These are phyloP conservation scores for Syzygium aqueum DNA, from an alignment of 345 rosid genomes.

Conservation along the genomic window DNA sequence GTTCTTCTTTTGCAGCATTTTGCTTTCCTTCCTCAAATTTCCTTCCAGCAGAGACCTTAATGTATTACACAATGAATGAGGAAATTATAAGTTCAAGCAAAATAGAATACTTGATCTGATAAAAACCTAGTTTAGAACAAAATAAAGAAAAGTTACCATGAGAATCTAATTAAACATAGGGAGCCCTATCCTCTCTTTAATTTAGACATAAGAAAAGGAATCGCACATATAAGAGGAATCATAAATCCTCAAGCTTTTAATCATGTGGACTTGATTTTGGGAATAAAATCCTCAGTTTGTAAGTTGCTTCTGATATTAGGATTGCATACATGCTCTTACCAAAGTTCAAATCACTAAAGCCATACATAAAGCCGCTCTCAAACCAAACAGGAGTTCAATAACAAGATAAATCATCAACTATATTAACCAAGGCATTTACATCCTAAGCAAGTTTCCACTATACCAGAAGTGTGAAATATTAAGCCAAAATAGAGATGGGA, in stretches of 20 bases:
- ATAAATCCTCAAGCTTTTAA: neutral
- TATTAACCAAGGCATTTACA: neutral
- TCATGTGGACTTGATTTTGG: neutral
- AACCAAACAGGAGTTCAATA: neutral
- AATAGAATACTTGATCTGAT: neutral
- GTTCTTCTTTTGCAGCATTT: slow-evolving; percentile 40
- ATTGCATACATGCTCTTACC: neutral
- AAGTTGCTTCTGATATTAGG: neutral
- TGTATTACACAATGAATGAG: neutral
- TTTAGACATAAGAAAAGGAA: neutral
- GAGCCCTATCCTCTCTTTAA: neutral
- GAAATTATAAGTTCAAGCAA: neutral
- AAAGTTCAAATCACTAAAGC: neutral
- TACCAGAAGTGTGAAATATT: neutral
- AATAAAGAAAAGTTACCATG: neutral
- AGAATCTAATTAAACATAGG: neutral
- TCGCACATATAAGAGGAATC: neutral
- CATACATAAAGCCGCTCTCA: neutral
- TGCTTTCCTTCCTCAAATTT: slow-evolving; percentile 52
- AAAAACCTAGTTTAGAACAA: neutral
- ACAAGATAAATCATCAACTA: neutral
- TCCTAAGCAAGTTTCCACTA: neutral
- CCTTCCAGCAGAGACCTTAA: slow-evolving; percentile 69
- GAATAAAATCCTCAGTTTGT: neutral
- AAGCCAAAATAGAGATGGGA: neutral